Evolutionary conservation across 139 green algal genomes (phyloP).

Genomic region (Closterium sp.): DNA sequence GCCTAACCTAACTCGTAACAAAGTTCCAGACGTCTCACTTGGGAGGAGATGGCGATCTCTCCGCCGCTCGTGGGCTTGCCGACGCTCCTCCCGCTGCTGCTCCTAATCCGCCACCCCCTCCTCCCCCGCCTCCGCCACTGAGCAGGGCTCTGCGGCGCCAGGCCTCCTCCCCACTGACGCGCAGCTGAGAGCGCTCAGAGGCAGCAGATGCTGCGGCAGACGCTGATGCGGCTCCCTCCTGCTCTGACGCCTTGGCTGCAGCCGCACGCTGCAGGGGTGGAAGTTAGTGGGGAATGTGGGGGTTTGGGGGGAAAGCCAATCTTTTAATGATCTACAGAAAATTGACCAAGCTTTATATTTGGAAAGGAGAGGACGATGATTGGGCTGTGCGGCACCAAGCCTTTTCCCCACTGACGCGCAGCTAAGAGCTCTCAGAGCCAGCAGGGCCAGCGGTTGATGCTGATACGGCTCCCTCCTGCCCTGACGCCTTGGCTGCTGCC

Average conservation of each 20-base stretch:
- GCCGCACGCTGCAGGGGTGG: not conserved
- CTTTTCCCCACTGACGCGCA: too few relatives aligned
- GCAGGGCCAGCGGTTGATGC: too few relatives aligned
- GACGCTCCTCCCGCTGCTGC: not conserved
- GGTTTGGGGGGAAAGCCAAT: too few relatives aligned
- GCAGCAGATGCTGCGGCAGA: not conserved
- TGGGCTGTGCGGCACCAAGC: too few relatives aligned
- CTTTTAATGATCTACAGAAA: too few relatives aligned
- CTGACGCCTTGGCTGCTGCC: too few relatives aligned
- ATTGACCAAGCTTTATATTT: too few relatives aligned
- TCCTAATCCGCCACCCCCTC: not conserved
- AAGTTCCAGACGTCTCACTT: not conserved
- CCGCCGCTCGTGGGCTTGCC: not conserved
- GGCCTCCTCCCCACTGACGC: constrained; percentile 60
- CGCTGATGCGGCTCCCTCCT: not conserved
- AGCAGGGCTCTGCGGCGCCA: constrained; percentile 47
- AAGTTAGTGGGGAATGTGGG: not conserved
- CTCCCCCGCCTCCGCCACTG: not conserved
- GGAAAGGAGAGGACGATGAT: too few relatives aligned
- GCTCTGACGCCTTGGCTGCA: not conserved
- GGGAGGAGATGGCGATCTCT: constrained; percentile 24
- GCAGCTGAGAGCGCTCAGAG: constrained; percentile 9
- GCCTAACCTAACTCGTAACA: not conserved
- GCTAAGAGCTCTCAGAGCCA: too few relatives aligned
- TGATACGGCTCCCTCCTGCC: too few relatives aligned